Base-by-base conservation (phyloP, 345 rosid species). In the Erucastrum elatum region DNA sequence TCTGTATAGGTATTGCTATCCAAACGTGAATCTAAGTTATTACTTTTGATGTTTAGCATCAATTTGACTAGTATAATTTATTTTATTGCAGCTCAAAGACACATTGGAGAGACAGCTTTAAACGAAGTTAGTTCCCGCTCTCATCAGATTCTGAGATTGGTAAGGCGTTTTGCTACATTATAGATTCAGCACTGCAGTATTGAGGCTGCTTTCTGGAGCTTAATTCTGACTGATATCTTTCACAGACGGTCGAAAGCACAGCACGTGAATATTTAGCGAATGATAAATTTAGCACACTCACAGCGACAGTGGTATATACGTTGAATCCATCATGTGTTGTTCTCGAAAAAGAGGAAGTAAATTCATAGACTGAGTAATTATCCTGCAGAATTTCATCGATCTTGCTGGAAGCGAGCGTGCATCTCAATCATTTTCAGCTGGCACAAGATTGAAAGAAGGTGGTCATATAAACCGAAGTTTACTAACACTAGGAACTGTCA, bases 391-490 rank as follows among this genome's bases (percentile, higher is more conserved):
- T 79, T 91, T 95, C 77, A 72, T 93, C 75, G 99, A 95, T 89
- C 91, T 95, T 17, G 99, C 97, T 0, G 98, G 97, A 87, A 93
- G 99, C 84, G 98, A 93, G 81, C 98, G 96, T 71, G 98, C 98
- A 66, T 95, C 99, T 76, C 96, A 94, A 84, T 82, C 97, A 67
- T 76, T 87, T 71, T 88, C 99, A 39, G 96, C 91, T 46, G 93
- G 98, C 56, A 84, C 89, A 60, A 85, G 99, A 85, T 80, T 95
- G 88, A 91, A 95, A 84, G 96, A 93, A 86, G 96, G 99, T 55
- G 89, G 91, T 89, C 98, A 95, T 80, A 95, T 95, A 75, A 95
- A 95, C 79, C 91, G 92, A 64, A 93, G 98, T 82, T 86, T 95
- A 84, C 84, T 93, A 67, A 95, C 96, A 34, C 87, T 95, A 72